Conservation (phyloP, 495 filamentous ascomycete species). For the Penicillium dipodomyicola region DNA sequence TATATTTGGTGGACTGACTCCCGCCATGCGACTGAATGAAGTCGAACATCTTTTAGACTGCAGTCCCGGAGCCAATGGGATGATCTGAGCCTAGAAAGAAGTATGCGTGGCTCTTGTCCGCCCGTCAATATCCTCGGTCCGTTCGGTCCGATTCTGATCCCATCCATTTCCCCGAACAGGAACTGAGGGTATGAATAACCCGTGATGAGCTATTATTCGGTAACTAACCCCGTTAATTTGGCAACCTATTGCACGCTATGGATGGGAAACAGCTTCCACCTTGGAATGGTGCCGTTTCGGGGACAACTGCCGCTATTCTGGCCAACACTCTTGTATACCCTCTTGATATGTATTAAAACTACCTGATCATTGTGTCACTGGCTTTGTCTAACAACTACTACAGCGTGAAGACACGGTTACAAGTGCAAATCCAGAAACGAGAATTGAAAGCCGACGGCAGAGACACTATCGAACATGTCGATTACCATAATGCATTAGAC, state of each 20-base stretch:
- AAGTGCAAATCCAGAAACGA: constrained; percentile 11
- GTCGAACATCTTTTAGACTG: constrained; percentile 23
- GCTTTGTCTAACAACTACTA: no score
- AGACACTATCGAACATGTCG: no score
- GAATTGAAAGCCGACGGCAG: no score
- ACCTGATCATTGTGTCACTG: no score
- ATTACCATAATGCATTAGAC: no score
- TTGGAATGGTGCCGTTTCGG: constrained; percentile 17
- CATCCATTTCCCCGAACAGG: no score
- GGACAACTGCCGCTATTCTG: constrained; percentile 18
- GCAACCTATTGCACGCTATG: no score
- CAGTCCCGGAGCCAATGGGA: constrained; percentile 9
- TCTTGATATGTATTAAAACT: constrained; percentile 13
- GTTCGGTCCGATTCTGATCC: constrained; percentile 5
- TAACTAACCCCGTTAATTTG: no score
- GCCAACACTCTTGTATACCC: constrained; percentile 20
- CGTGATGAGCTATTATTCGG: no score
- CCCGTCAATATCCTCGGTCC: constrained; percentile 4
- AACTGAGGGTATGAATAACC: no score
- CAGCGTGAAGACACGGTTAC: constrained; percentile 18
- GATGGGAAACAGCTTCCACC: constrained; percentile 1
- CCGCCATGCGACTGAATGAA: constrained; percentile 22
- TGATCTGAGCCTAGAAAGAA: constrained; percentile 1
- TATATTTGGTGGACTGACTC: constrained; percentile 12
- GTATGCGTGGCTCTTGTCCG: no score